phyloP scores from a whole-genome alignment of 2,329 filamentous ascomycete genomes.

The Podosphaera leucotricha region DNA sequence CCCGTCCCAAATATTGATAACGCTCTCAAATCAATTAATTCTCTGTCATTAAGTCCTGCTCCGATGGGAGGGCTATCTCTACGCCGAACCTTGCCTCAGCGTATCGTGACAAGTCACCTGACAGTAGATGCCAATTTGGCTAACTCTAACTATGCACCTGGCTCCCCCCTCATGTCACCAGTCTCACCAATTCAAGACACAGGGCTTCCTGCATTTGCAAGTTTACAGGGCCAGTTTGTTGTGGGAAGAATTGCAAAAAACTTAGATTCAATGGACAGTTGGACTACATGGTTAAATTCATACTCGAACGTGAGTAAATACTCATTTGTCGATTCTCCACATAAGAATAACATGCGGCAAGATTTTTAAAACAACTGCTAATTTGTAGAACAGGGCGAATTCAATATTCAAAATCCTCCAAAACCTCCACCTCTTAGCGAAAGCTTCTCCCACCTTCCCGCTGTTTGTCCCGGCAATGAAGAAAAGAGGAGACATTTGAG shows the following conservation, averaged over 20 bases:
- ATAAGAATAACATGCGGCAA: too few relatives aligned
- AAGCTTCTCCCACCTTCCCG: constrained; percentile 13
- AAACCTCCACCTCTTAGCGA: constrained; percentile 11
- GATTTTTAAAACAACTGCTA: too few relatives aligned
- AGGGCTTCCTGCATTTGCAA: constrained; percentile 1
- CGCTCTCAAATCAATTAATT: too few relatives aligned
- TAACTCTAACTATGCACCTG: background rate
- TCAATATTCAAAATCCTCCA: constrained; percentile 16
- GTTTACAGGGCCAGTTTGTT: background rate
- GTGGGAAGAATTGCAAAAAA: background rate
- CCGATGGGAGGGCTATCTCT: too few relatives aligned
- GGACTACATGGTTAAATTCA: background rate
- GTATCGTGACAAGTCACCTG: too few relatives aligned
- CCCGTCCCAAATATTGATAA: too few relatives aligned
- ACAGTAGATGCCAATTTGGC: too few relatives aligned
- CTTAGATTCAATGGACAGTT: background rate
- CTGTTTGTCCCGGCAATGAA: constrained; percentile 13
- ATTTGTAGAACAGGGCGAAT: constrained; percentile 12
- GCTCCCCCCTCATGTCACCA: background rate
- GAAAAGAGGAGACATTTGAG: constrained; percentile 8
- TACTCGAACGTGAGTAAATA: background rate
- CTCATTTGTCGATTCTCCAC: too few relatives aligned
- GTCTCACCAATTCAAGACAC: background rate
- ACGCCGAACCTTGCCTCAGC: too few relatives aligned
- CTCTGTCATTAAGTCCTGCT: too few relatives aligned